A percentile compares a stretch with the other conserved stretches of the same genome.
Conservation (phyloP, 345 rosid genomes). For the Corchorus olitorius region DNA sequence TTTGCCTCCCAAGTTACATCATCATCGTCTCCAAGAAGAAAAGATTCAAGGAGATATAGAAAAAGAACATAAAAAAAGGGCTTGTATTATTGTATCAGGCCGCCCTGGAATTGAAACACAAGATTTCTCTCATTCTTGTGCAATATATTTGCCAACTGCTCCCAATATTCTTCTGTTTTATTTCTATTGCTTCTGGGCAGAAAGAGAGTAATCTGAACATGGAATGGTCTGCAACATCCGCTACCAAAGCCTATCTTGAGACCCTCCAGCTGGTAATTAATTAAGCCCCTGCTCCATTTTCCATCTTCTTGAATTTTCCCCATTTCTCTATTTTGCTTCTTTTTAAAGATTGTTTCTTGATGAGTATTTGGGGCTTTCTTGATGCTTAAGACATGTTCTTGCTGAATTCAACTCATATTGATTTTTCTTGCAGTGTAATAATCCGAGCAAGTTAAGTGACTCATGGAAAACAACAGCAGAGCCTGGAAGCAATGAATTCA, state of each 20-base stretch:
- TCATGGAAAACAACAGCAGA: conserved; percentile 27
- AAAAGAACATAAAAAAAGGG: background rate
- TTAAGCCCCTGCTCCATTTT: background rate
- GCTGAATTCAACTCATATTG: no score
- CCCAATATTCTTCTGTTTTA: background rate
- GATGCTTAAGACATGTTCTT: background rate
- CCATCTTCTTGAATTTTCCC: background rate
- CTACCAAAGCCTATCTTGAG: conserved; percentile 48
- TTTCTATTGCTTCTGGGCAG: background rate
- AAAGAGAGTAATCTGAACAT: conserved; percentile 8
- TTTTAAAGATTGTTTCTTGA: background rate
- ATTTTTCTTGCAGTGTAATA: conserved; percentile 25
- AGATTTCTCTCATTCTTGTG: background rate
- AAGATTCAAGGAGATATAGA: background rate
- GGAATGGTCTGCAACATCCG: conserved; percentile 52
- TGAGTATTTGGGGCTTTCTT: background rate
- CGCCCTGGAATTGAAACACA: background rate
- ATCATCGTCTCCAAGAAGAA: background rate
- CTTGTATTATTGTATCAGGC: background rate
- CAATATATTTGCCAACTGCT: background rate
- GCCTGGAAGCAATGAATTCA: conserved; percentile 48
- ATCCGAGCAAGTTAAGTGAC: conserved; percentile 24
- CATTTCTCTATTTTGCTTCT: background rate
- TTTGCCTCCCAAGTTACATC: background rate
- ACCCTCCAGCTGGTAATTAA: conserved; percentile 39